These are phyloP conservation scores for Malus hybrid DNA, from an alignment of 331 rosid species.

Conservation along the genomic window DNA sequence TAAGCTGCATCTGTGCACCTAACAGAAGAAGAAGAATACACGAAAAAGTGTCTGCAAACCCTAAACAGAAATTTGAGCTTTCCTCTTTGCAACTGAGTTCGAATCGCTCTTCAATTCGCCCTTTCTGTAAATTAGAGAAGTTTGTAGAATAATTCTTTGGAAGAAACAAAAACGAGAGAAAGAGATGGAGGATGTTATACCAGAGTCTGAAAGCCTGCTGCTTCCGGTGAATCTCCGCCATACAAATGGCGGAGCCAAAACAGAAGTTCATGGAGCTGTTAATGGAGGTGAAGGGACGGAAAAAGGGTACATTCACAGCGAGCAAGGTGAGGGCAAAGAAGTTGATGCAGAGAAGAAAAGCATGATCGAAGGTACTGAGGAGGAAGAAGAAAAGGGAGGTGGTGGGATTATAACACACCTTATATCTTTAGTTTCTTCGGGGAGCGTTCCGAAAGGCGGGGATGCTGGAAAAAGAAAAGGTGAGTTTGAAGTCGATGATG, in stretches of 20 bases:
- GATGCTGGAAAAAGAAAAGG: neutral
- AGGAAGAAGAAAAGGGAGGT: conserved; percentile 4
- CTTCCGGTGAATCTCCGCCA: neutral
- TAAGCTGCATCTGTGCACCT: neutral
- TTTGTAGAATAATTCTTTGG: too few species aligned
- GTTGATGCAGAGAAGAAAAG: conserved; percentile 4
- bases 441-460: conserved; percentile 6
- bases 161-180: neutral
- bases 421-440: conserved; percentile 19
- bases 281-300: neutral
- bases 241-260: neutral
- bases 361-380: neutral
- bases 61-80: too few species aligned
- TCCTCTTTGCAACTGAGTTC: too few species aligned
- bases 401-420: conserved; percentile 23
- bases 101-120: too few species aligned
- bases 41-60: neutral
- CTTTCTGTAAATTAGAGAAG: too few species aligned
- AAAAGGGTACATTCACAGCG: neutral
- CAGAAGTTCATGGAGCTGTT: neutral
- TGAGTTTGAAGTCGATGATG: neutral
- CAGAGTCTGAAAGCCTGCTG: conserved; percentile 2
- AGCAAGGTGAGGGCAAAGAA: neutral
- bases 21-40: neutral
- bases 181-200: neutral